Conservation (phyloP, 257 asterid species). For the Euphrasia confusa region DNA sequence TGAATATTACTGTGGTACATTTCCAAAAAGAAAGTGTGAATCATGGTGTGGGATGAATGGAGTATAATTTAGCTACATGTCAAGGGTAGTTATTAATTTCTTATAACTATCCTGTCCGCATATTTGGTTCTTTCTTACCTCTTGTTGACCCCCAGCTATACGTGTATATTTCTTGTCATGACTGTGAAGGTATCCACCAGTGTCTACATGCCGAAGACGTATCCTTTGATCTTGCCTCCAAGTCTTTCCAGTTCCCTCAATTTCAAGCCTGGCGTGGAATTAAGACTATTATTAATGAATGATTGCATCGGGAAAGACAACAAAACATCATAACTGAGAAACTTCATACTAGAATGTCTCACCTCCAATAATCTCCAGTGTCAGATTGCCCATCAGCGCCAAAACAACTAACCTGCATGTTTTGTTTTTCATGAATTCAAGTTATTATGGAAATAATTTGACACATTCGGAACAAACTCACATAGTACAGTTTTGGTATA, state of each 20-base stretch:
- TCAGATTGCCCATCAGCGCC: slow-evolving; percentile 82
- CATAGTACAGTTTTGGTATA: not conserved
- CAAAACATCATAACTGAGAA: not conserved
- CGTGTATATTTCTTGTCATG: slow-evolving; percentile 95
- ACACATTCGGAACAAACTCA: not conserved
- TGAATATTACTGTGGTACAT: too few relatives aligned
- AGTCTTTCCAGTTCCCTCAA: slow-evolving; percentile 89
- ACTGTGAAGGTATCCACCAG: slow-evolving; percentile 91
- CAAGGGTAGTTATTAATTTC: not conserved
- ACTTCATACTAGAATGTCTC: slow-evolving; percentile 19
- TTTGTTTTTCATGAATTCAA: slow-evolving; percentile 8
- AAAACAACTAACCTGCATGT: slow-evolving; percentile 86
- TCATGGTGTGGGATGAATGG: too few relatives aligned
- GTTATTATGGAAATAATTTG: slow-evolving; percentile 14
- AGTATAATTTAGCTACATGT: not conserved
- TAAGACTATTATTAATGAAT: not conserved
- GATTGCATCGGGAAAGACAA: not conserved
- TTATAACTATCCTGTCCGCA: not conserved
- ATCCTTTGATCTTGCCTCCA: slow-evolving; percentile 99
- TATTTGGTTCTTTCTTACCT: slow-evolving; percentile 47
- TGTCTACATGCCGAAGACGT: slow-evolving; percentile 85
- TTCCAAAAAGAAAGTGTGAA: too few relatives aligned
- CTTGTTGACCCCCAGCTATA: slow-evolving; percentile 99
- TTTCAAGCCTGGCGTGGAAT: slow-evolving; percentile 56
- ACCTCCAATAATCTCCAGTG: slow-evolving; percentile 96